Evolutionary conservation across 1,284 basidiomycete species (phyloP), one percentile per base, ranked within the genome.

Genomic region (Bondarzewia mesenterica): DNA sequence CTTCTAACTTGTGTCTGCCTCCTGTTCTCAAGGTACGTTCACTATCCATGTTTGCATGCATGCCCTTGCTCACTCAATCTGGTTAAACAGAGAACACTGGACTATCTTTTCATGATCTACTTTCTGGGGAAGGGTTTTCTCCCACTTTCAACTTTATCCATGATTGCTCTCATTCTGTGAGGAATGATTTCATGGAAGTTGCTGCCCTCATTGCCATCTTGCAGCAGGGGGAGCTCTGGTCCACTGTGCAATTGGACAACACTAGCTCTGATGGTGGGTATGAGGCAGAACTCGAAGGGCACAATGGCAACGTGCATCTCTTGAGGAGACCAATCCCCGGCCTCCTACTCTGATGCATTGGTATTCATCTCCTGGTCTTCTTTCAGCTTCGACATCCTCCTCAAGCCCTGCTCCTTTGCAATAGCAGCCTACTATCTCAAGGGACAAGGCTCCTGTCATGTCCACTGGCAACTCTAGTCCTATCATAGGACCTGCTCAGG

Each of bases 101-200:
- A n/a, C n/a, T n/a, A n/a, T n/a, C n/a, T n/a, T 92, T 98, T 60
- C 82, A 87, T 56, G 74, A 84, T 35, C 79, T 98, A 18, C 71
- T 97, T 37, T 76, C 79, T 3, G 68, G 72, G 7, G 78, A 78
- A 4, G 81, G 82, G 10, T 85, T 93, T 57, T 74, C 78, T 8
- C 72, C 77, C 44, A 89, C 86, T 1, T 88, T 80, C 63, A 82
- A 73, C 53, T 98, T 97, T 69, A 83, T 99, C 43, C 85, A 94
- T 42, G 95, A 99, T 65, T 84, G 95, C 14, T 90, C 93, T 0
- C 80, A 95, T 53, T 78, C 91, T 0, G 87, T 98, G 40, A 75
- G 95, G 25, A 94, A 89, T 58, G 95, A 99, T 63, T 96, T 98
- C n/a, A n/a, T n/a, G n/a, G n/a, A n/a, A n/a, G n/a, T n/a, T n/a